Conservation (phyloP, 2,329 filamentous ascomycete species). For the Teratosphaeria destructans region DNA sequence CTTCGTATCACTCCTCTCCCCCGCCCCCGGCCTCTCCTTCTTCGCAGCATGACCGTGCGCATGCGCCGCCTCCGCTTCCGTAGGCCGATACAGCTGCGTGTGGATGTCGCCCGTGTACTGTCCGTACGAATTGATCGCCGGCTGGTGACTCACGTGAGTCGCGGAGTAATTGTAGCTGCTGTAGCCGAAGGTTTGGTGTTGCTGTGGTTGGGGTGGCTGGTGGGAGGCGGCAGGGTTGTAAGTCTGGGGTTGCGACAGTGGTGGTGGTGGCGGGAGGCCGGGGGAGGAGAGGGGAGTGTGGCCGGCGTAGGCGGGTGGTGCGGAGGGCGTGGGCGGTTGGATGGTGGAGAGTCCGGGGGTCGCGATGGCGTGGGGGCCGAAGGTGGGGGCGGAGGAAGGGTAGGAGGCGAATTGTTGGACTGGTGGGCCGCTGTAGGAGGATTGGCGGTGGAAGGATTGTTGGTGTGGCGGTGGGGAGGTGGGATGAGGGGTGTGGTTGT, state of each 20-base stretch:
- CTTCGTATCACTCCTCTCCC: conserved; percentile 5
- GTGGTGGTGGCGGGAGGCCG: conserved; percentile 26
- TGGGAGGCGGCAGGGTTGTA: conserved; percentile 3
- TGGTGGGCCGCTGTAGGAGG: conserved; percentile 12
- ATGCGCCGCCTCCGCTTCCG: conserved; percentile 47
- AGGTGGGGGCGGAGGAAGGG: conserved; percentile 13
- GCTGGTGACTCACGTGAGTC: conserved; percentile 19
- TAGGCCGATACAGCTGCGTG: conserved; percentile 59
- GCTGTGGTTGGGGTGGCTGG: conserved; percentile 4
- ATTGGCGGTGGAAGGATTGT: conserved; percentile 24
- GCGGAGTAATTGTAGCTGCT: conserved; percentile 42
- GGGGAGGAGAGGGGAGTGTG: conserved; percentile 30
- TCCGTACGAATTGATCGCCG: conserved; percentile 17
- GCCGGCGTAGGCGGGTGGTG: conserved; percentile 23
- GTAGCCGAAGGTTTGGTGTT: conserved; percentile 39
- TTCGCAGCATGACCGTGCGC: conserved; percentile 18
- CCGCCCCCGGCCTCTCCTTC: neutral
- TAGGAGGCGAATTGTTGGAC: conserved; percentile 29
- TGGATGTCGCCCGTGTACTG: conserved; percentile 47
- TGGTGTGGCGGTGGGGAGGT: conserved; percentile 16
- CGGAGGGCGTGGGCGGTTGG: conserved; percentile 24
- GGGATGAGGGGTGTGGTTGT: conserved; percentile 5
- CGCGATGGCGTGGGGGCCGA: conserved; percentile 8
- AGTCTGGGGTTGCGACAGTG: conserved; percentile 17
- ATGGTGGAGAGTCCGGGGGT: conserved; percentile 9